Conservation (phyloP, 805 yeast genomes). For the Kodamaea neixiangensis region DNA sequence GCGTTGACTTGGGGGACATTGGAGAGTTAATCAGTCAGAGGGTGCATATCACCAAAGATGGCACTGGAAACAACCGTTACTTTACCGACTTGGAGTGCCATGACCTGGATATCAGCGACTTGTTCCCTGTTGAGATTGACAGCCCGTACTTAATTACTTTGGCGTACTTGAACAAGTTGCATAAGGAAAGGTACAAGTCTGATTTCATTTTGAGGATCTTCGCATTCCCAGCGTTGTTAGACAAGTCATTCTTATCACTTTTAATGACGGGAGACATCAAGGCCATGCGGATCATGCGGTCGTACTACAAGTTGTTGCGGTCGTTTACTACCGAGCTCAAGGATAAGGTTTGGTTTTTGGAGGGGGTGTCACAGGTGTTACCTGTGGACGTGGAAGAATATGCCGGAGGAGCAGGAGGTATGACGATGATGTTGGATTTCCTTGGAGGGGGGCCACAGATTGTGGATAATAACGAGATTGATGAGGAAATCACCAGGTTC, state of each 20-base stretch:
- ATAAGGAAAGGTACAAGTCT: slow-evolving; percentile 77
- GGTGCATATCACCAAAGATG: slow-evolving; percentile 28
- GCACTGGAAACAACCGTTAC: slow-evolving; percentile 29
- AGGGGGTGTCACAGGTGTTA: slow-evolving; percentile 84
- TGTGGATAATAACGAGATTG: slow-evolving; percentile 39
- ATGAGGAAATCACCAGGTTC: slow-evolving; percentile 40
- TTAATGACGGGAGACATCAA: slow-evolving; percentile 82
- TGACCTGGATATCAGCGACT: slow-evolving; percentile 79
- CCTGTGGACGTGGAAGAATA: slow-evolving; percentile 92
- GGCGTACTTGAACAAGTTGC: slow-evolving; percentile 81
- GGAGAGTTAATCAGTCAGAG: slow-evolving; percentile 64
- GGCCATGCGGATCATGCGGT: slow-evolving; percentile 89
- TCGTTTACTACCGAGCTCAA: slow-evolving; percentile 84
- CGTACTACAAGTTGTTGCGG: slow-evolving; percentile 78
- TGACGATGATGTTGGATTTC: slow-evolving; percentile 90
- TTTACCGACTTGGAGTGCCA: slow-evolving; percentile 73
- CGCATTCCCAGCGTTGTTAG: slow-evolving; percentile 91
- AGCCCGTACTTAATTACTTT: slow-evolving; percentile 88
- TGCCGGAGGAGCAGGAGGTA: slow-evolving; percentile 83
- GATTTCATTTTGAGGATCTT: slow-evolving; percentile 86
- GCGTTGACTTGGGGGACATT: slow-evolving; percentile 87
- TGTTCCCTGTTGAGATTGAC: slow-evolving; percentile 79
- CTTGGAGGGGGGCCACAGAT: slow-evolving; percentile 65
- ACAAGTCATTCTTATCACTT: slow-evolving; percentile 72
- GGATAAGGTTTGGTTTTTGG: slow-evolving; percentile 90